Evolutionary conservation across 1,284 basidiomycete genomes (phyloP).

Genomic region (Ustilago hordei): DNA sequence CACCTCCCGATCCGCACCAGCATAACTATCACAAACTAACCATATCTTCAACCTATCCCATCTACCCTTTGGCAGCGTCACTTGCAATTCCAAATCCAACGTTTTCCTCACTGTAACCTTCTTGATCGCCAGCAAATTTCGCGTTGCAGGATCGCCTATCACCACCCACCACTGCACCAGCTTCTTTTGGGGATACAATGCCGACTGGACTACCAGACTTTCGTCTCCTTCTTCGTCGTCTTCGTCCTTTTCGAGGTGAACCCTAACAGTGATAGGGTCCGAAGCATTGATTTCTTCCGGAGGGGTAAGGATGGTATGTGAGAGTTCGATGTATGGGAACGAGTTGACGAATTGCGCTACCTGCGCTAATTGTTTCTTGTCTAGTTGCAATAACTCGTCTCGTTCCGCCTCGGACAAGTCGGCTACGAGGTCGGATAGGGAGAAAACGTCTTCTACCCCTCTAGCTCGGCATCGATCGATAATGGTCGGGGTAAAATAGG

Average conservation of each 20-base stretch:
- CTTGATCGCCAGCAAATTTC: conserved; percentile 89
- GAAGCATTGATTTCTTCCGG: conserved; percentile 73
- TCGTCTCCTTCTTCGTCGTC: conserved; percentile 72
- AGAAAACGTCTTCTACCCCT: conserved; percentile 66
- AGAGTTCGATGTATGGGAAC: conserved; percentile 78
- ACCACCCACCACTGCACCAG: conserved; percentile 98
- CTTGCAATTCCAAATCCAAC: conserved; percentile 86
- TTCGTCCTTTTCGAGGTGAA: conserved; percentile 87
- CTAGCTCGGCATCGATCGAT: conserved; percentile 81
- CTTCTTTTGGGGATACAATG: conserved; percentile 90
- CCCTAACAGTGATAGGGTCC: conserved; percentile 84
- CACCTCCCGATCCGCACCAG: conserved; percentile 67
- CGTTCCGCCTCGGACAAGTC: conserved; percentile 60
- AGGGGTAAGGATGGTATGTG: conserved; percentile 77
- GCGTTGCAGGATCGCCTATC: conserved; percentile 80
- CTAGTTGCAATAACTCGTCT: conserved; percentile 80
- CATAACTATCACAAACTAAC: conserved; percentile 90
- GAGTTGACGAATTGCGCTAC: conserved; percentile 76
- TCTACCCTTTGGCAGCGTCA: conserved; percentile 79
- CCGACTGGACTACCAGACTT: conserved; percentile 82
- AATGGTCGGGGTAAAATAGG: conserved; percentile 83
- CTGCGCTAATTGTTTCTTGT: conserved; percentile 75
- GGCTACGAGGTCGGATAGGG: conserved; percentile 59
- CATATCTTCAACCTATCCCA: conserved; percentile 85
- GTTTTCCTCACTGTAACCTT: conserved; percentile 82